Evolutionary conservation across 768 basidiomycete genomes (phyloP).

Genomic region (Cyathus striatus): DNA sequence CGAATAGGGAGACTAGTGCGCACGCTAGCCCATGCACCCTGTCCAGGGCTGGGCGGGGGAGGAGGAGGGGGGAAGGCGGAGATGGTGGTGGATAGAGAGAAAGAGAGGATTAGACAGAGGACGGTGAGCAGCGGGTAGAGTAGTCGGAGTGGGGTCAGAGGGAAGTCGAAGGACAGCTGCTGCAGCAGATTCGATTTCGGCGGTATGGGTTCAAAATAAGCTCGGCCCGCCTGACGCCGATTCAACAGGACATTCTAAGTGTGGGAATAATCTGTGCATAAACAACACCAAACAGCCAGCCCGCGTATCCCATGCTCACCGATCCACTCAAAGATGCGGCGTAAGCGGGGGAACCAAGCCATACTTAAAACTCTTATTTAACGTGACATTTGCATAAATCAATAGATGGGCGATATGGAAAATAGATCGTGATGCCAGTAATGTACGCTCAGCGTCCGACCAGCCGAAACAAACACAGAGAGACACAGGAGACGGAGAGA

Average conservation of each 20-base stretch:
- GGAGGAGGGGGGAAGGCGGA: neutral
- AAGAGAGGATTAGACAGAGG: neutral
- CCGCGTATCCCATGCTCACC: no score
- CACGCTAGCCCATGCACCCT: no score
- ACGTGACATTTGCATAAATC: no score
- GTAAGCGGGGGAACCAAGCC: no score
- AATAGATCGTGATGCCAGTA: conserved; percentile 3
- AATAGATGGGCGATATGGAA: conserved; percentile 2
- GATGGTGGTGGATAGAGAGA: neutral
- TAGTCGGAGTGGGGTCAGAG: neutral
- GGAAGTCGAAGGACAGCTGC: no score
- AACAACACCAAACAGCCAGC: no score
- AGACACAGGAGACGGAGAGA: no score
- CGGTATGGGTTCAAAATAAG: conserved; percentile 2
- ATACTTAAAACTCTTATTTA: neutral
- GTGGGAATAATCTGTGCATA: neutral
- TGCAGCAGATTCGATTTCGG: no score
- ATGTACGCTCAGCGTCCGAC: no score
- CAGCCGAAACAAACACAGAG: no score
- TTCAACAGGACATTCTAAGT: neutral
- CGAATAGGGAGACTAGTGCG: no score
- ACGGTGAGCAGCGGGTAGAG: neutral
- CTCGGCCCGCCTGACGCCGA: conserved; percentile 5
- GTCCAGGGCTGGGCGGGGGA: neutral
- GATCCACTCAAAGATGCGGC: no score